Conservation (phyloP, 139 green algal genomes). For the Raphidocelis subcapitata region DNA sequence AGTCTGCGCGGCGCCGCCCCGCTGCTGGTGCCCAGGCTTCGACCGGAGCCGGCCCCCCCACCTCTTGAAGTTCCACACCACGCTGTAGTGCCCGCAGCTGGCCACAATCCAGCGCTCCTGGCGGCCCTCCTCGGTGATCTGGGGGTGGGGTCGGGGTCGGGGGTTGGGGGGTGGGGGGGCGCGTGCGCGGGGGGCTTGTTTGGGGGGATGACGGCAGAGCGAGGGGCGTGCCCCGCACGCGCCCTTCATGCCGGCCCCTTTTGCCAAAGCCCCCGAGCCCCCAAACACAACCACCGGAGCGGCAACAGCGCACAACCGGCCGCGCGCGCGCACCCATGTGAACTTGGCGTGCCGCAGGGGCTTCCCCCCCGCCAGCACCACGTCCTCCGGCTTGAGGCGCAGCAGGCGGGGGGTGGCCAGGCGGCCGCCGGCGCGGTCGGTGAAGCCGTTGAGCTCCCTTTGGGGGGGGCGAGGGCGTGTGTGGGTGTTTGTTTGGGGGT, state of each 20-base stretch:
- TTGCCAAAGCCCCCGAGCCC: no score
- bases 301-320: not conserved
- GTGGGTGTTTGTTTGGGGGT: not conserved
- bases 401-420: slow-evolving; percentile 82
- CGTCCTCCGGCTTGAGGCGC: slow-evolving; percentile 81
- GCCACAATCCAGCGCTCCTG: slow-evolving; percentile 88
- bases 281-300: not conserved
- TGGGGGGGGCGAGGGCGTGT: not conserved
- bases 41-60: not conserved
- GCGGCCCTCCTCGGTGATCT: slow-evolving; percentile 75
- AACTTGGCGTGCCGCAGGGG: slow-evolving; percentile 42
- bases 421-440: slow-evolving; percentile 56
- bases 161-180: no score
- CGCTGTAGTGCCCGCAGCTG: slow-evolving; percentile 71
- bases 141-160: not conserved
- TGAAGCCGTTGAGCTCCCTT: slow-evolving; percentile 67
- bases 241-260: no score
- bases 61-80: slow-evolving; percentile 84
- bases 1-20: not conserved
- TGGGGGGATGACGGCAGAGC: no score
- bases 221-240: no score
- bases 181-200: no score
- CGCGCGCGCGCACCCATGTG: slow-evolving; percentile 37
- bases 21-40: not conserved
- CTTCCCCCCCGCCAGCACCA: slow-evolving; percentile 10